Conservation (phyloP, 31 red algal genomes). For the Endocladia muricata region DNA sequence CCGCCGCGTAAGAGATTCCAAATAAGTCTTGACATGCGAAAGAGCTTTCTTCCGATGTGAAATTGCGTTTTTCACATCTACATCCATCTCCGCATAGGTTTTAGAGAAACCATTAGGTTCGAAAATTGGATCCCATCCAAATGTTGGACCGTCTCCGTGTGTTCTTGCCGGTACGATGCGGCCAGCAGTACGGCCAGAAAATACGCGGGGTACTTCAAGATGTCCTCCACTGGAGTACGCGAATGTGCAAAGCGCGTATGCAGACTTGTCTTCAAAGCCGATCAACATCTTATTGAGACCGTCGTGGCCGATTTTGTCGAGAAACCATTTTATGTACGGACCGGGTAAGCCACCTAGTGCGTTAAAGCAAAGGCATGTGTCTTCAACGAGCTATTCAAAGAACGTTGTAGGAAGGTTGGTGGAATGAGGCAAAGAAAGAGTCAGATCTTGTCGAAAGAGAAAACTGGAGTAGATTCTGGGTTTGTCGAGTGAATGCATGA, state of each 20-base stretch:
- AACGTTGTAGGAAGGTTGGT: too few species aligned
- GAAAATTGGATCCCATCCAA: slow-evolving; percentile 98
- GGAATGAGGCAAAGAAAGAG: too few species aligned
- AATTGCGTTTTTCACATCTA: slow-evolving; percentile 76
- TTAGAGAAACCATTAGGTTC: slow-evolving; percentile 70
- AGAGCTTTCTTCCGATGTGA: slow-evolving; percentile 87
- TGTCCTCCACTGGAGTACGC: slow-evolving; percentile 50
- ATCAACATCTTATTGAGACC: slow-evolving; percentile 80
- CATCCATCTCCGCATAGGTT: slow-evolving; percentile 95
- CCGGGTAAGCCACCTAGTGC: slow-evolving; percentile 89
- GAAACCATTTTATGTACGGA: slow-evolving; percentile 96
- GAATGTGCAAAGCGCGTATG: slow-evolving; percentile 85
- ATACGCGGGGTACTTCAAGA: slow-evolving; percentile 51
- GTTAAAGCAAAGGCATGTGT: slow-evolving; percentile 83
- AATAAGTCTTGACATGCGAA: slow-evolving; percentile 26
- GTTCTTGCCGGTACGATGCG: slow-evolving; percentile 72
- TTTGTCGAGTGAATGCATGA: neutral
- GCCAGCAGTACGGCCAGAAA: slow-evolving; percentile 66
- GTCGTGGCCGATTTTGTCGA: slow-evolving; percentile 74
- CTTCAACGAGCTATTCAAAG: slow-evolving; percentile 67
- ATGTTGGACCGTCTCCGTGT: slow-evolving; percentile 35
- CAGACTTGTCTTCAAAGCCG: slow-evolving; percentile 87
- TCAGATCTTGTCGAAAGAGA: too few species aligned
- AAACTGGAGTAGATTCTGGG: neutral
- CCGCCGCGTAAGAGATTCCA: too few species aligned